A percentile compares a stretch with the other conserved stretches of the same genome.
These are phyloP conservation scores for Fusarium luffae DNA, from an alignment of 2,329 filamentous ascomycete species.

Conservation along the genomic window DNA sequence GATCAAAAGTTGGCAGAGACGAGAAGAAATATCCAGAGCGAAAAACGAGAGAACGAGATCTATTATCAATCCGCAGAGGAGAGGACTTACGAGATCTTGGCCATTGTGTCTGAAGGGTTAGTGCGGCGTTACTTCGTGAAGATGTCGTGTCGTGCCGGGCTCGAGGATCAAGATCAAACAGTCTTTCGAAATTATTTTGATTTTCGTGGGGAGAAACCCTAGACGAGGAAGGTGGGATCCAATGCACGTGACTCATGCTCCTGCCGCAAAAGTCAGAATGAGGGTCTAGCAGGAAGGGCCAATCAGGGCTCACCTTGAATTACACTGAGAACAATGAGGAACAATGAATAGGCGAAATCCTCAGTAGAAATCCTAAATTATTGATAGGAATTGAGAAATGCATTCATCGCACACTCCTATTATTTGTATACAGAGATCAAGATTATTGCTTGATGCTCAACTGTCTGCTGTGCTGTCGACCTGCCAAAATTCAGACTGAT, in stretches of 20 bases:
- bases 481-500: neutral
- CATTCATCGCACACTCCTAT: neutral
- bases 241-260: constrained; percentile 47
- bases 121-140: constrained; percentile 56
- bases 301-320: constrained; percentile 3
- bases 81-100: constrained; percentile 70
- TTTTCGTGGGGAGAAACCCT: constrained; percentile 54
- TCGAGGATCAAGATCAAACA: constrained; percentile 50
- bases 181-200: constrained; percentile 32
- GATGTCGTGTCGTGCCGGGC: constrained; percentile 50
- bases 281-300: neutral
- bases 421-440: too few relatives aligned
- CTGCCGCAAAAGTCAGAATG: neutral
- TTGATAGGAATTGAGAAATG: neutral
- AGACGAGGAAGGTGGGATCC: constrained; percentile 42
- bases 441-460: neutral
- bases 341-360: too few relatives aligned
- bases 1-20: constrained; percentile 32
- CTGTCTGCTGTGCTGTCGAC: neutral
- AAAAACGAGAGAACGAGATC: constrained; percentile 1
- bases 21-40: constrained; percentile 1
- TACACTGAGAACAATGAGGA: neutral
- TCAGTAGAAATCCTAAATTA: too few relatives aligned
- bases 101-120: constrained; percentile 66
- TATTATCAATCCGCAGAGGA: constrained; percentile 5